Evolutionary conservation across 1,139 yeast species (phyloP).

Genomic region (Magnusiomyces tetraspermus): DNA sequence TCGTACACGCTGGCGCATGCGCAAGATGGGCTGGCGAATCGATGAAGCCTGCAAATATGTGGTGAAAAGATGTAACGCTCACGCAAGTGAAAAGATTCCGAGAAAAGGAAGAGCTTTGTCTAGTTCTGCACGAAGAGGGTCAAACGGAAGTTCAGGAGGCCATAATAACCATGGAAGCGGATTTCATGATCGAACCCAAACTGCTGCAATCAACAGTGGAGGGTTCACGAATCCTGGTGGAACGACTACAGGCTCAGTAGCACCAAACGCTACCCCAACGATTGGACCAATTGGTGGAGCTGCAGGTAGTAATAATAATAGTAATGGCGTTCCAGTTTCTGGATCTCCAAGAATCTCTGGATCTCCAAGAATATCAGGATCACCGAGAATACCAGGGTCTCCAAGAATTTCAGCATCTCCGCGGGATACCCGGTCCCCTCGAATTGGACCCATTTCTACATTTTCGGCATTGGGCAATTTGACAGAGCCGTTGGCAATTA

Average conservation of each 20-base stretch:
- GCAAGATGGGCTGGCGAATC: constrained; percentile 81
- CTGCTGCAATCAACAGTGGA: not conserved
- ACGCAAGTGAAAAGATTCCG: constrained; percentile 5
- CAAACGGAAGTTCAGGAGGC: not conserved
- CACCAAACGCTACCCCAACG: not conserved
- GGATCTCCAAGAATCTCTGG: too few relatives aligned
- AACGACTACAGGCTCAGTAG: not conserved
- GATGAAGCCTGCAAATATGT: constrained; percentile 67
- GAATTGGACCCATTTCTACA: not conserved
- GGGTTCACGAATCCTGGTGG: not conserved
- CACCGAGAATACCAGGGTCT: too few relatives aligned
- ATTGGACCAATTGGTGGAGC: too few relatives aligned
- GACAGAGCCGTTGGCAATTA: too few relatives aligned
- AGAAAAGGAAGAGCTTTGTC: not conserved
- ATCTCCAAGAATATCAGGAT: too few relatives aligned
- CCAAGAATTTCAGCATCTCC: too few relatives aligned
- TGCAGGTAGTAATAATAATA: too few relatives aligned
- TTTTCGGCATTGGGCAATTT: not conserved
- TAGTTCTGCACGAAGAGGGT: not conserved
- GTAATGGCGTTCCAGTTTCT: too few relatives aligned
- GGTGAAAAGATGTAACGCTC: constrained; percentile 27
- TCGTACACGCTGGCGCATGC: constrained; percentile 81
- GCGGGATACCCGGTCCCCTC: too few relatives aligned
- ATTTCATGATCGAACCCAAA: not conserved
- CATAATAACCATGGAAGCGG: not conserved